phyloP scores from a whole-genome alignment of 345 rosid genomes.

The Angophora floribunda region DNA sequence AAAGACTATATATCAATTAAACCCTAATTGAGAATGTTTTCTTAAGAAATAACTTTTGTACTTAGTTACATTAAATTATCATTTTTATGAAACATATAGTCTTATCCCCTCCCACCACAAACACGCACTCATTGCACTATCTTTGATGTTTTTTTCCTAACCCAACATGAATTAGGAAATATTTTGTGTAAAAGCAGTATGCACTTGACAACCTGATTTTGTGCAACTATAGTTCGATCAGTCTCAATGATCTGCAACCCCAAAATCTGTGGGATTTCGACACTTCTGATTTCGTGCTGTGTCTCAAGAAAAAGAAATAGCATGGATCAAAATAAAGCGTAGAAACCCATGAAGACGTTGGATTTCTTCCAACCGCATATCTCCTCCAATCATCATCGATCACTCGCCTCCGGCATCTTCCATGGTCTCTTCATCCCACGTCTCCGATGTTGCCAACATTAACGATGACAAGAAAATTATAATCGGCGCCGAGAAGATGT shows the following conservation, averaged over 20 bases:
- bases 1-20: no score
- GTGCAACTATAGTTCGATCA: background rate
- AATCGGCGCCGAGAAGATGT: background rate
- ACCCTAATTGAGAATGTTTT: background rate
- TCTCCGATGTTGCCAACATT: background rate
- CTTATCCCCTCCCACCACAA: background rate
- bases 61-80: no score
- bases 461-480: background rate
- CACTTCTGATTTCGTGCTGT: background rate
- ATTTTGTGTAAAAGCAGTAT: no score
- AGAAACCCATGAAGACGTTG: background rate
- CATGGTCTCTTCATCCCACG: background rate
- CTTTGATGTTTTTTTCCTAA: no score
- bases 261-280: background rate
- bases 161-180: no score
- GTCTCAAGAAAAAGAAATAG: background rate
- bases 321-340: background rate
- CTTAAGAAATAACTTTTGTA: background rate
- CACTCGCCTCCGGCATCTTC: background rate
- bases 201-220: background rate
- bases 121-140: rapidly evolving
- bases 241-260: background rate
- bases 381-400: background rate
- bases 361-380: background rate
- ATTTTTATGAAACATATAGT: background rate